Conservation (phyloP, 2,329 filamentous ascomycete genomes). For the Aspergillus eucalypticola region DNA sequence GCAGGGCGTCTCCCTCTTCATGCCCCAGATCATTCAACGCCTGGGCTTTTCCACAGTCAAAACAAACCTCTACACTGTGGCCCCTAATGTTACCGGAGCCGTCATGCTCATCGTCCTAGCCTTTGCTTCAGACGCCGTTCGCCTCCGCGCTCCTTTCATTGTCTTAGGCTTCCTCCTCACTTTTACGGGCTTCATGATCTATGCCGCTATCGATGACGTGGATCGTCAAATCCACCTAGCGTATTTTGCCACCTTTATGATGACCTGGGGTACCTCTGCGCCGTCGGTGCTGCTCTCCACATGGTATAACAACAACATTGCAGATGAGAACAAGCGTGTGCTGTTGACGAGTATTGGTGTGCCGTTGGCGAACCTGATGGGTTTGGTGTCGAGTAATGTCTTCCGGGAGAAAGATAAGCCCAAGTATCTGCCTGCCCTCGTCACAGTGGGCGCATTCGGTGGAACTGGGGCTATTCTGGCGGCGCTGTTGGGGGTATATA, state of each 20-base stretch:
- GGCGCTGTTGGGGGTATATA: conserved; percentile 60
- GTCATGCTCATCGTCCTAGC: conserved; percentile 71
- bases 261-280: conserved; percentile 76
- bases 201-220: conserved; percentile 67
- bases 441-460: conserved; percentile 56
- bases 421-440: conserved; percentile 66
- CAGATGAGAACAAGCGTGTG: conserved; percentile 71
- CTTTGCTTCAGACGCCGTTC: conserved; percentile 66
- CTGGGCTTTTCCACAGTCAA: conserved; percentile 59
- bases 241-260: conserved; percentile 78
- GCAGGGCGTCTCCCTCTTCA: conserved; percentile 58
- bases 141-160: conserved; percentile 73
- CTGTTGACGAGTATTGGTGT: conserved; percentile 71
- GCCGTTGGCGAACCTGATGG: conserved; percentile 75
- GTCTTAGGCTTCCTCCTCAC: conserved; percentile 72
- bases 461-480: conserved; percentile 60
- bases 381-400: conserved; percentile 68
- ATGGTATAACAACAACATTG: conserved; percentile 83
- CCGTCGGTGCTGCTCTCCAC: conserved; percentile 67
- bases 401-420: conserved; percentile 65
- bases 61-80: conserved; percentile 80
- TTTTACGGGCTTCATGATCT: conserved; percentile 77
- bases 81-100: conserved; percentile 74
- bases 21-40: conserved; percentile 59
- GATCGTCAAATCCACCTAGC: conserved; percentile 62